A percentile compares a stretch with the other conserved stretches of the same genome.
phyloP scores from a whole-genome alignment of 202 grass and related monocot genomes.

The Dendrocalamus latiflorus region DNA sequence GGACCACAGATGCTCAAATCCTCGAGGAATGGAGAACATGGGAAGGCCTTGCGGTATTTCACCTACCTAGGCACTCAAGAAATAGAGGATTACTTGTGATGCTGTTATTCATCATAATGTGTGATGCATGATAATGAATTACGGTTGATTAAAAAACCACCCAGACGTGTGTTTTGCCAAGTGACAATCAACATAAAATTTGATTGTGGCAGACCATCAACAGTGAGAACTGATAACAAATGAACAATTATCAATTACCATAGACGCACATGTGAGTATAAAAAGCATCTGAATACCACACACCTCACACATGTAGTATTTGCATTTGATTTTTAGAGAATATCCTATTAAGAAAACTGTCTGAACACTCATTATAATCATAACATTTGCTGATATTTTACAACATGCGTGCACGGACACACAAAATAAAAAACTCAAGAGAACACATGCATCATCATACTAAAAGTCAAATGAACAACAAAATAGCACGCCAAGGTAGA shows the following conservation, averaged over 20 bases:
- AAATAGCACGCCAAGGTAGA: neutral
- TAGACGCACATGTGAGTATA: neutral
- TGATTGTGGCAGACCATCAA: neutral
- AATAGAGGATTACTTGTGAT: neutral
- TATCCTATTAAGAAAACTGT: neutral
- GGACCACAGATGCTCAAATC: conserved; percentile 69
- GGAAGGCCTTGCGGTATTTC: conserved; percentile 98
- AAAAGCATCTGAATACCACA: neutral
- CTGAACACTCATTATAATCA: neutral
- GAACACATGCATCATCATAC: neutral
- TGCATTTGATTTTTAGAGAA: neutral
- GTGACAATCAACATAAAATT: neutral
- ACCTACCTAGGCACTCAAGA: conserved; percentile 61
- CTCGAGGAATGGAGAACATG: conserved; percentile 71
- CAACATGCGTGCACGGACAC: neutral
- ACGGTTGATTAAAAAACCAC: neutral
- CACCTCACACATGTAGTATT: neutral
- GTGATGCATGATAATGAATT: neutral
- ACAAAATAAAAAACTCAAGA: neutral
- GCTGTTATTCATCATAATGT: neutral
- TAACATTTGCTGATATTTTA: neutral
- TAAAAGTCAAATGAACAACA: neutral
- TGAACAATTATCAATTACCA: neutral
- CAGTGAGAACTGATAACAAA: neutral
- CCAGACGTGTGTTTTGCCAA: neutral